phyloP scores from a whole-genome alignment of 345 rosid genomes.

The Mercurialis annua region DNA sequence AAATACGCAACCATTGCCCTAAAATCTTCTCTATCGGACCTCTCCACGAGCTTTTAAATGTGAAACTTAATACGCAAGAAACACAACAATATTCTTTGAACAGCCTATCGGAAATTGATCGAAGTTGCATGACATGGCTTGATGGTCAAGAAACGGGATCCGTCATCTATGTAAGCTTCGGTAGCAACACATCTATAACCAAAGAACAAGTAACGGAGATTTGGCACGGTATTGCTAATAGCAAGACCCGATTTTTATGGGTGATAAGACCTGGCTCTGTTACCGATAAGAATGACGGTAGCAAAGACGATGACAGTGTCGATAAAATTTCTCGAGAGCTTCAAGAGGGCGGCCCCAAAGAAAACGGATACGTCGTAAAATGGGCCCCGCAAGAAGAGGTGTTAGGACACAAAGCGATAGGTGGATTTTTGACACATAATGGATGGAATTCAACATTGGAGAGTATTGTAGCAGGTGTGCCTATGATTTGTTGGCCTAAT shows the following conservation, averaged over 20 bases:
- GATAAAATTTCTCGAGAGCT: constrained; percentile 24
- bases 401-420: constrained; percentile 43
- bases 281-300: background rate
- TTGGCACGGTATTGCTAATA: constrained; percentile 40
- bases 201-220: constrained; percentile 38
- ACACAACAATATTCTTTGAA: constrained; percentile 8
- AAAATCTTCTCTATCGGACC: constrained; percentile 59
- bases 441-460: constrained; percentile 88
- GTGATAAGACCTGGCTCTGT: constrained; percentile 31
- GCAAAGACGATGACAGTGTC: background rate
- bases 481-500: constrained; percentile 73
- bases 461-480: constrained; percentile 53
- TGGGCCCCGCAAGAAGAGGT: constrained; percentile 54
- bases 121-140: constrained; percentile 42
- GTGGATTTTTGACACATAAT: constrained; percentile 62
- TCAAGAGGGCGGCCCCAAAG: constrained; percentile 10
- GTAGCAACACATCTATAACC: constrained; percentile 25
- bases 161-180: constrained; percentile 48
- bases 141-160: constrained; percentile 35
- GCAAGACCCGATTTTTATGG: constrained; percentile 44
- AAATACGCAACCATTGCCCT: constrained; percentile 35
- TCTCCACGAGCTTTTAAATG: constrained; percentile 34
- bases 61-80: constrained; percentile 19
- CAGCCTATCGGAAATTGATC: constrained; percentile 37
- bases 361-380: constrained; percentile 23